Evolutionary conservation across 257 asterid species (phyloP).

Genomic region (Solanum bulbocastanum): DNA sequence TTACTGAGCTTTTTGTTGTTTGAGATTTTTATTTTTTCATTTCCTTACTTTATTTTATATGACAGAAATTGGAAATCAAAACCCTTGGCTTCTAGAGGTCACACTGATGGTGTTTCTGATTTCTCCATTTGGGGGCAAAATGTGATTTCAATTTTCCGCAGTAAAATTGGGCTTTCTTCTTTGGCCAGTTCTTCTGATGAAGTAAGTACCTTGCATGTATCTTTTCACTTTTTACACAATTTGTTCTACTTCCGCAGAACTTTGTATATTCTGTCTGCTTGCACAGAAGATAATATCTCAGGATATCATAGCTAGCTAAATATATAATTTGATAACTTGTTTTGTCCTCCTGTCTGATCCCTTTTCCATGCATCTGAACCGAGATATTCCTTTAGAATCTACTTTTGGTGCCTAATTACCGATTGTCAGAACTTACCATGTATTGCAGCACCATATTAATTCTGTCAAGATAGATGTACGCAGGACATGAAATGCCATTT

Average conservation of each 20-base stretch:
- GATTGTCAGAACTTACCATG: neutral
- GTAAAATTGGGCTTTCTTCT: conserved; percentile 71
- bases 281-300: neutral
- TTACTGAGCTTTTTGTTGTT: neutral
- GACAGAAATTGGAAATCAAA: conserved; percentile 72
- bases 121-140: conserved; percentile 91
- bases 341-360: neutral
- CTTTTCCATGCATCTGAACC: neutral
- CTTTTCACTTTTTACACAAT: neutral
- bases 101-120: conserved; percentile 67
- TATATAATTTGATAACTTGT: neutral
- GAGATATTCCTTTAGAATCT: neutral
- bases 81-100: conserved; percentile 58
- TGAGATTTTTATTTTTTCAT: neutral
- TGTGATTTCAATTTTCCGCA: conserved; percentile 75
- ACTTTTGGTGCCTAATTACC: neutral
- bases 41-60: conserved; percentile 1
- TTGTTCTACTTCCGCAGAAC: neutral
- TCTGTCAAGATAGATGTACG: neutral
- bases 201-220: conserved; percentile 23
- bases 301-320: neutral
- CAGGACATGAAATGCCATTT: neutral
- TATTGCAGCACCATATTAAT: neutral
- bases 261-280: neutral
- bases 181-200: conserved; percentile 52